Evolutionary conservation across 2,329 filamentous ascomycete genomes (phyloP).

Genomic region (Fusarium sp.): DNA sequence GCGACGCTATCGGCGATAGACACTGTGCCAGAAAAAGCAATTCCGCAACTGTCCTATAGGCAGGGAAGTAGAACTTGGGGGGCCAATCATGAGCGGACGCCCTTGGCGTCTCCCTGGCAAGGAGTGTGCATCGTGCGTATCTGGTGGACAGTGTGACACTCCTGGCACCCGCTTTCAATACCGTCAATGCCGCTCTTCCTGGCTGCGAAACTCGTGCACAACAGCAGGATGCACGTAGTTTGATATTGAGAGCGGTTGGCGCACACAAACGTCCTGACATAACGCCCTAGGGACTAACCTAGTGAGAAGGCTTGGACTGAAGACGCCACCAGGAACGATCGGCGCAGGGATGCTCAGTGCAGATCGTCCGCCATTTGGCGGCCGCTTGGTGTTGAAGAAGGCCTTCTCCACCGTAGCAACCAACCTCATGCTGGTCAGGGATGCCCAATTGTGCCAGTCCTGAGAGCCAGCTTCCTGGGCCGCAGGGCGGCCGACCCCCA

Average conservation of each 20-base stretch:
- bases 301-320: conserved; percentile 28
- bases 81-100: conserved; percentile 36
- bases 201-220: neutral
- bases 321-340: conserved; percentile 45
- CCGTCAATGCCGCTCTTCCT: neutral
- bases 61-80: conserved; percentile 24
- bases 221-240: conserved; percentile 1
- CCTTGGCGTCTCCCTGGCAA: conserved; percentile 18
- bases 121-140: conserved; percentile 29
- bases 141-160: conserved; percentile 21
- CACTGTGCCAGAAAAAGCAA: conserved; percentile 35
- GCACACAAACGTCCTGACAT: conserved; percentile 22
- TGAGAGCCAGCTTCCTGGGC: conserved; percentile 6
- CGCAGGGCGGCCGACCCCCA: conserved; percentile 21
- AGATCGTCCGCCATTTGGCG: conserved; percentile 43
- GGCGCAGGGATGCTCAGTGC: conserved; percentile 41
- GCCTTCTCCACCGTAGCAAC: conserved; percentile 27
- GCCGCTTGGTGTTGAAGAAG: conserved; percentile 29
- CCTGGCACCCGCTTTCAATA: conserved; percentile 16
- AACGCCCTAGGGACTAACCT: conserved; percentile 21
- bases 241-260: conserved; percentile 16
- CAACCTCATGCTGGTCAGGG: conserved; percentile 27
- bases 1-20: neutral
- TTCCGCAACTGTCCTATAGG: conserved; percentile 23
- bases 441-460: neutral